Conservation (phyloP, 2,329 filamentous ascomycete species). For the Aureobasidium namibiae region DNA sequence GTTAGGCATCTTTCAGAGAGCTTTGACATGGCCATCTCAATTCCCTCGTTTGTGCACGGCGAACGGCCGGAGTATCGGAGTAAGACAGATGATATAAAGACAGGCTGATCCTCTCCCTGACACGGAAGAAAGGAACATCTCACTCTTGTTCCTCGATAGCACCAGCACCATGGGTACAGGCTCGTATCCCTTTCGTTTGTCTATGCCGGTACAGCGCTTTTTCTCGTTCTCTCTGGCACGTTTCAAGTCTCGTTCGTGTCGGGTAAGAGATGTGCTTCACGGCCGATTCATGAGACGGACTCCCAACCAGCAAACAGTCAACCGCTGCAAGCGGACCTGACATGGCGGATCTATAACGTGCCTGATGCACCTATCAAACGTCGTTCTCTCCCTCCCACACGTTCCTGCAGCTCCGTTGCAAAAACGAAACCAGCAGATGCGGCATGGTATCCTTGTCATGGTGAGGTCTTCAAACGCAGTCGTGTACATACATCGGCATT, state of each 20-base stretch:
- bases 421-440: not conserved
- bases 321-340: not conserved
- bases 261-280: not conserved
- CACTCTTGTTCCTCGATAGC: not conserved
- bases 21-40: slow-evolving; percentile 9
- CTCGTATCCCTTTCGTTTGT: not conserved
- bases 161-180: not conserved
- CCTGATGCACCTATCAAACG: slow-evolving; percentile 4
- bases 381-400: not conserved
- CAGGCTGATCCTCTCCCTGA: not conserved
- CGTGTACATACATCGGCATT: not conserved
- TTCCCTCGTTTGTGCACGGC: not conserved
- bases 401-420: not conserved
- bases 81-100: slow-evolving; percentile 4
- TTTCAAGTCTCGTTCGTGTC: not conserved
- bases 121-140: not conserved
- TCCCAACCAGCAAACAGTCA: slow-evolving; percentile 3
- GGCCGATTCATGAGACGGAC: not conserved
- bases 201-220: not conserved
- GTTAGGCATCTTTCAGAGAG: not conserved
- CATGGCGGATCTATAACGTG: not conserved
- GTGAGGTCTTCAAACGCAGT: not conserved
- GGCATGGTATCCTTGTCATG: not conserved
- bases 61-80: slow-evolving; percentile 4
- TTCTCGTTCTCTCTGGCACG: not conserved